phyloP scores from a whole-genome alignment of 2,329 filamentous ascomycete genomes.

The Diplodia corticola region DNA sequence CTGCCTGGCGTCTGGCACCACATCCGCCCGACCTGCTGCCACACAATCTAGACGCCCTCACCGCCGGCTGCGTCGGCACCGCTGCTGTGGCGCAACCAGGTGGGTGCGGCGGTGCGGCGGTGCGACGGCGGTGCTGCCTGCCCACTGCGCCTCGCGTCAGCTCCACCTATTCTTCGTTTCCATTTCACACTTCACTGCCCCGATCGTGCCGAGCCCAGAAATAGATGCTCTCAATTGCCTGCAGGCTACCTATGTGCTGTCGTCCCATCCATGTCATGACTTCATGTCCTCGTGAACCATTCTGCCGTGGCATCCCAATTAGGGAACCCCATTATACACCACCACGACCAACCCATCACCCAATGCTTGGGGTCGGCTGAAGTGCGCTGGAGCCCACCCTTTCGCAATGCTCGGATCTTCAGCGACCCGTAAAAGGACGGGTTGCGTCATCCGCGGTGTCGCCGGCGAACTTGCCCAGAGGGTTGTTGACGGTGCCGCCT shows the following conservation, averaged over 20 bases:
- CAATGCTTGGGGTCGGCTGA: neutral
- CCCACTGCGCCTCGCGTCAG: neutral
- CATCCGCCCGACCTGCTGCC: neutral
- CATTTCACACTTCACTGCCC: neutral
- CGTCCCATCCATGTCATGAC: neutral
- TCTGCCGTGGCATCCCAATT: neutral
- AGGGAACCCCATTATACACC: neutral
- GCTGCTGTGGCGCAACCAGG: neutral
- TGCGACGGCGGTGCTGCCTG: neutral
- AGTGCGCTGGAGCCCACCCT: neutral
- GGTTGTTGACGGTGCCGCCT: slow-evolving; percentile 38
- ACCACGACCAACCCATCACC: neutral
- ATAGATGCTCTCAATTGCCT: slow-evolving; percentile 2
- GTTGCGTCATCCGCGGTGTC: slow-evolving; percentile 39
- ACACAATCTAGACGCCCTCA: neutral
- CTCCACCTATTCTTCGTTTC: neutral
- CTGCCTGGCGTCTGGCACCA: neutral
- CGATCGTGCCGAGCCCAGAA: neutral
- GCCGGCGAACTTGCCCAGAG: slow-evolving; percentile 40
- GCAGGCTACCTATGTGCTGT: neutral
- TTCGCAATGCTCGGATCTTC: slow-evolving; percentile 25
- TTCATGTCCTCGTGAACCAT: slow-evolving; percentile 12
- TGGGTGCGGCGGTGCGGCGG: neutral
- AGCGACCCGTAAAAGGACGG: slow-evolving; percentile 41
- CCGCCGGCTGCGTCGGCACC: slow-evolving; percentile 7